These are phyloP conservation scores for Puccinia triticina DNA, from an alignment of 1,284 basidiomycete genomes.

Conservation along the genomic window DNA sequence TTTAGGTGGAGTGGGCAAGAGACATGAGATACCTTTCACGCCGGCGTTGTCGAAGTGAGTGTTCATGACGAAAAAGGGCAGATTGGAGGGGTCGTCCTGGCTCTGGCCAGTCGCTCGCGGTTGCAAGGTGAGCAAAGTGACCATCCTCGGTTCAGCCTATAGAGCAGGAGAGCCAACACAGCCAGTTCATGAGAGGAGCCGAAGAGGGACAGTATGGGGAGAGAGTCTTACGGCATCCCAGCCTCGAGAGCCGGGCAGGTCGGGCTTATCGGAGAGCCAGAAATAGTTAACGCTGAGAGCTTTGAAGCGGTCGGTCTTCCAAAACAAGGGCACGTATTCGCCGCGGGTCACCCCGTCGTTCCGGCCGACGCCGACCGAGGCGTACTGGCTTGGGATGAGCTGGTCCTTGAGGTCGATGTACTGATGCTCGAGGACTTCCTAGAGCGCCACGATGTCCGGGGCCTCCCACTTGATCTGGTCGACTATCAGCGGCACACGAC, in stretches of 20 bases:
- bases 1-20: not conserved
- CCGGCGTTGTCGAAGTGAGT: slow-evolving; percentile 57
- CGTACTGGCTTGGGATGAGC: slow-evolving; percentile 41
- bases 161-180: slow-evolving; percentile 3
- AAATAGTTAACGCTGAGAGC: slow-evolving; percentile 52
- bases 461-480: slow-evolving; percentile 54
- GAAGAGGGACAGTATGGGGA: not conserved
- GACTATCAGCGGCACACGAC: slow-evolving; percentile 53
- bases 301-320: slow-evolving; percentile 52
- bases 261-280: slow-evolving; percentile 56
- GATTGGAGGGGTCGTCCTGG: not conserved
- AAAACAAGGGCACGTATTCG: slow-evolving; percentile 56
- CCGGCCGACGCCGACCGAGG: slow-evolving; percentile 54
- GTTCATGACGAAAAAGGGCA: slow-evolving; percentile 53
- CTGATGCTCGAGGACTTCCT: slow-evolving; percentile 54
- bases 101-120: not conserved
- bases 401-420: slow-evolving; percentile 50
- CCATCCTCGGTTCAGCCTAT: slow-evolving; percentile 37
- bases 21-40: not conserved
- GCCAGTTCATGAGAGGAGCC: not conserved
- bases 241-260: slow-evolving; percentile 52
- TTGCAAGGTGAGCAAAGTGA: slow-evolving; percentile 19
- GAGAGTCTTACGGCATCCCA: slow-evolving; percentile 55
- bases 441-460: slow-evolving; percentile 55
- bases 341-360: slow-evolving; percentile 54